These are phyloP conservation scores for Phytophthora fragariae DNA, from an alignment of 352 stramenopile genomes.

Conservation along the genomic window DNA sequence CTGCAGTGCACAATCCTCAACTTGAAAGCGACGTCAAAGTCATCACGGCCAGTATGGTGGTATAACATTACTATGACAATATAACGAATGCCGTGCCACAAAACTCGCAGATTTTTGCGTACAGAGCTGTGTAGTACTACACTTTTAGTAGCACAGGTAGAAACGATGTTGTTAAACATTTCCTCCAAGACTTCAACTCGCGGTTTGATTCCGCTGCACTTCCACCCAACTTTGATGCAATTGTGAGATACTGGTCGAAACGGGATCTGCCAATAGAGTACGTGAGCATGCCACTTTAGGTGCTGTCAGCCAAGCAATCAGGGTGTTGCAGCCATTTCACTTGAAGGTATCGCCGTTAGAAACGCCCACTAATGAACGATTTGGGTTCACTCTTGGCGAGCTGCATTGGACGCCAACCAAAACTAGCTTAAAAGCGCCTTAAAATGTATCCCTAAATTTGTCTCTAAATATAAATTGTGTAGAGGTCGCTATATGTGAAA, in stretches of 20 bases:
- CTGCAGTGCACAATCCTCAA: constrained; percentile 12
- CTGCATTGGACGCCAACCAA: no score
- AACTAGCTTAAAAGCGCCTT: no score
- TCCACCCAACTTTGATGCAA: no score
- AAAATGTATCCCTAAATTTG: no score
- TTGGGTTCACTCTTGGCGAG: neutral
- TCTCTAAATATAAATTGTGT: no score
- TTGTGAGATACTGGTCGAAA: no score
- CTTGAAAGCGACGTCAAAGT: constrained; percentile 19
- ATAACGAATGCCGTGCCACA: neutral
- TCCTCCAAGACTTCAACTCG: no score
- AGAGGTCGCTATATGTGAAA: no score
- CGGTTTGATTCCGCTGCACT: no score
- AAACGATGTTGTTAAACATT: no score
- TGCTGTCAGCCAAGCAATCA: neutral
- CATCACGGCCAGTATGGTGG: constrained; percentile 43
- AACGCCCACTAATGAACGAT: neutral
- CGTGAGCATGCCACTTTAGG: neutral
- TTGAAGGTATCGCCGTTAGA: constrained; percentile 3
- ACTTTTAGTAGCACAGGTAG: no score
- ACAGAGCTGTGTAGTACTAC: neutral
- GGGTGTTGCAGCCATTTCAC: neutral
- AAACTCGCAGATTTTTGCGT: neutral
- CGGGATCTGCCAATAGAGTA: neutral
- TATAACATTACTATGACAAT: constrained; percentile 17